These are phyloP conservation scores for Simmondsia chinensis DNA, from an alignment of 148 eudicot species.

Conservation along the genomic window DNA sequence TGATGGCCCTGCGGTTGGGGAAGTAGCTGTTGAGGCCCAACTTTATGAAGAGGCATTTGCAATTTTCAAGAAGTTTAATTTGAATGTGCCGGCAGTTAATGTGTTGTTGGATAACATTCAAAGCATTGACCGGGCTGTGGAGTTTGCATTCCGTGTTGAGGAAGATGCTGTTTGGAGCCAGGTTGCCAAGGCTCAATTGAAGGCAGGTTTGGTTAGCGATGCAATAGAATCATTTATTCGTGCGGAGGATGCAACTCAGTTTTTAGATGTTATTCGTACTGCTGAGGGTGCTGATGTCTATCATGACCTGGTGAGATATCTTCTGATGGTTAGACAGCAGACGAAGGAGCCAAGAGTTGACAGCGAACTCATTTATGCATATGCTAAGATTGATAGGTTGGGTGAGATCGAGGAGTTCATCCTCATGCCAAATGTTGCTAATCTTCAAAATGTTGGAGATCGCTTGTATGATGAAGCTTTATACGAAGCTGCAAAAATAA, in stretches of 20 bases:
- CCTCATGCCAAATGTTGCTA: constrained; percentile 99
- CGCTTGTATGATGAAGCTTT: constrained; percentile 85
- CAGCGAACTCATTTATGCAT: constrained; percentile 96
- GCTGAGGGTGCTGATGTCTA: constrained; percentile 81
- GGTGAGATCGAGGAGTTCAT: constrained; percentile 96
- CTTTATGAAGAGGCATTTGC: constrained; percentile 95
- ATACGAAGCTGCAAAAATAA: constrained; percentile 94
- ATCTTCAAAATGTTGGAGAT: constrained; percentile 92
- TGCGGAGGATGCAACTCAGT: constrained; percentile 90
- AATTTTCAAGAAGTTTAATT: constrained; percentile 92
- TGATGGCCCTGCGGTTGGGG: constrained; percentile 99
- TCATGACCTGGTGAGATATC: constrained; percentile 84
- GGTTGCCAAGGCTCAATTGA: constrained; percentile 89
- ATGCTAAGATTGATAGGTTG: constrained; percentile 92
- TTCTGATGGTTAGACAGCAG: constrained; percentile 94
- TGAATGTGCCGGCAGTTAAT: constrained; percentile 94
- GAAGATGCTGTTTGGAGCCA: constrained; percentile 99
- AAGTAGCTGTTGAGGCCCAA: constrained; percentile 96
- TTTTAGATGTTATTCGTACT: constrained; percentile 83
- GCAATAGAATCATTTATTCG: constrained; percentile 97
- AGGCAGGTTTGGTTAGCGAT: constrained; percentile 83
- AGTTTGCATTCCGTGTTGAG: constrained; percentile 97
- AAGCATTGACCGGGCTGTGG: constrained; percentile 87
- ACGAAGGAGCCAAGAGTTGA: constrained; percentile 96
- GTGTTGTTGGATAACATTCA: constrained; percentile 75